Evolutionary conservation across 306 rosid species (phyloP).

Genomic region (Fragaria nilgerrensis): DNA sequence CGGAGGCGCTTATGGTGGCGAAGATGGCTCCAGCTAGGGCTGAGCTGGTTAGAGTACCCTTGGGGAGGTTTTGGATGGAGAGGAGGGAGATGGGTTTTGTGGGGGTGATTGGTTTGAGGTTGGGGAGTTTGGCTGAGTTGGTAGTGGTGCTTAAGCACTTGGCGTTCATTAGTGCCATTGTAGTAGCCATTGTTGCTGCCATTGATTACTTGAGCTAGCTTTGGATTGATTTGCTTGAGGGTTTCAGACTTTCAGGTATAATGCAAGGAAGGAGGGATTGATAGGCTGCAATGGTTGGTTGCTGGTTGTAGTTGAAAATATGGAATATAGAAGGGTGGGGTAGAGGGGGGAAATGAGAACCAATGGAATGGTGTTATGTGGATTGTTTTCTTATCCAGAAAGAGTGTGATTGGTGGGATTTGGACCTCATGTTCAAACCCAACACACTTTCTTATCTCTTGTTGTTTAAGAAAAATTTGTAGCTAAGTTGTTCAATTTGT

Average conservation of each 20-base stretch:
- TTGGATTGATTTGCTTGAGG: neutral
- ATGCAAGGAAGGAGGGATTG: constrained; percentile 4
- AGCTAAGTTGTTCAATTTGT: neutral
- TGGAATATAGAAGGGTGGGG: constrained; percentile 32
- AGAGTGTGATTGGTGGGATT: constrained; percentile 19
- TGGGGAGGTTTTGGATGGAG: constrained; percentile 56
- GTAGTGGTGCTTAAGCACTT: constrained; percentile 46
- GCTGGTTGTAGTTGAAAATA: neutral
- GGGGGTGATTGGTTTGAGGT: constrained; percentile 28
- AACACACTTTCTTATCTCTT: constrained; percentile 50
- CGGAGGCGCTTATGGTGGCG: constrained; percentile 49
- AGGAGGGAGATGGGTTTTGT: constrained; percentile 49
- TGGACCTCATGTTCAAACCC: constrained; percentile 47
- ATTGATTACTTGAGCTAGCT: constrained; percentile 28
- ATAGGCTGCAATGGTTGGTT: constrained; percentile 21
- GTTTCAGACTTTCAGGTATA: neutral
- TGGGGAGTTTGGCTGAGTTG: constrained; percentile 31
- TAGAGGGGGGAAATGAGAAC: constrained; percentile 33
- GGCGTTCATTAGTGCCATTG: constrained; percentile 73
- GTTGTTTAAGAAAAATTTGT: neutral
- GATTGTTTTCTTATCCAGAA: constrained; percentile 75
- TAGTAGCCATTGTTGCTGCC: constrained; percentile 82
- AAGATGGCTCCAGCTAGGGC: constrained; percentile 84
- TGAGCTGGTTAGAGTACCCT: constrained; percentile 31
- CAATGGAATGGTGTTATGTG: constrained; percentile 43